phyloP scores from a whole-genome alignment of 2,329 filamentous ascomycete species.

The Fusarium sambucinum region DNA sequence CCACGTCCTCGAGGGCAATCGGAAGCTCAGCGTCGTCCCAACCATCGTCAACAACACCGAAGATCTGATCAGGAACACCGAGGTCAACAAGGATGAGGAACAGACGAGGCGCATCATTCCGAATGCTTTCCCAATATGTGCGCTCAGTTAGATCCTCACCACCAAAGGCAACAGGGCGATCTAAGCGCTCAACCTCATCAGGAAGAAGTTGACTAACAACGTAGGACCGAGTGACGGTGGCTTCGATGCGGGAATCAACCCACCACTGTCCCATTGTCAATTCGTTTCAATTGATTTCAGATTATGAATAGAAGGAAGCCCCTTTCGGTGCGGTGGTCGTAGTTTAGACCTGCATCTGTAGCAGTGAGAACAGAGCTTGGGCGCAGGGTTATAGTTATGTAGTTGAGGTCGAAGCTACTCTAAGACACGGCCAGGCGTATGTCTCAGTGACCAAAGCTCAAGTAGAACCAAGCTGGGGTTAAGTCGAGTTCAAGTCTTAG shows the following conservation, averaged over 20 bases:
- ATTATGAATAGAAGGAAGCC: constrained; percentile 22
- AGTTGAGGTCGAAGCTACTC: constrained; percentile 17
- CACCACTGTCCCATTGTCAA: constrained; percentile 69
- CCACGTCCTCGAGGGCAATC: constrained; percentile 73
- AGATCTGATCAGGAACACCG: constrained; percentile 78
- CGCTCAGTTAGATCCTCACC: constrained; percentile 73
- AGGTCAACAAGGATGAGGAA: constrained; percentile 79
- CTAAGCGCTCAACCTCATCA: constrained; percentile 71
- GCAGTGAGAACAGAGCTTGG: constrained; percentile 17
- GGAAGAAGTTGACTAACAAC: constrained; percentile 73
- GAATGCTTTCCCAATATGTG: constrained; percentile 84
- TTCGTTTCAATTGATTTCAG: constrained; percentile 18
- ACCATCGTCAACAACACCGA: constrained; percentile 78
- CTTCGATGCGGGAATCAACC: constrained; percentile 76
- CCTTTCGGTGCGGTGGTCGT: constrained; percentile 28
- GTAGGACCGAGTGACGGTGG: constrained; percentile 76
- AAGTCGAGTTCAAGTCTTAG: constrained; percentile 1
- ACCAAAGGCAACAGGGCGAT: constrained; percentile 74
- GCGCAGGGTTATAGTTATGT: constrained; percentile 17
- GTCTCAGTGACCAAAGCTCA: constrained; percentile 9
- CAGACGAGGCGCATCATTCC: constrained; percentile 74
- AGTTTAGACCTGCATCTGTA: constrained; percentile 40
- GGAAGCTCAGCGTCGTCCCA: constrained; percentile 84
- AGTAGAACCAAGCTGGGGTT: neutral
- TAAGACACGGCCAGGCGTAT: constrained; percentile 7